phyloP scores from a whole-genome alignment of 345 rosid species.

The Fremontodendron californicum region DNA sequence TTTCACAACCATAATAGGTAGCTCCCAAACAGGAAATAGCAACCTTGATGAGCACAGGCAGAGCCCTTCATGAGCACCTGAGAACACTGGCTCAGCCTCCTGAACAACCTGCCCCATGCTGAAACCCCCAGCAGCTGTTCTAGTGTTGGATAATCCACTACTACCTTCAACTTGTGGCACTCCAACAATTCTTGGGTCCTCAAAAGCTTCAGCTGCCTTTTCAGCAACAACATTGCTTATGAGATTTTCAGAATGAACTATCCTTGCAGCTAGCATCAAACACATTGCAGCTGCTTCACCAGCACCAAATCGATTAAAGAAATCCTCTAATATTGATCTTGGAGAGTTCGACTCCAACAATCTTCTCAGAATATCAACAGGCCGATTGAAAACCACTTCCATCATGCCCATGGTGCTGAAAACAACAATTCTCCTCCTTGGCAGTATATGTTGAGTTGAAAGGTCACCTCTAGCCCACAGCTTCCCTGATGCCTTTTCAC shows the following conservation, averaged over 20 bases:
- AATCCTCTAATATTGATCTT: slow-evolving; percentile 80
- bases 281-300: slow-evolving; percentile 99
- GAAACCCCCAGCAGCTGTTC: slow-evolving; percentile 86
- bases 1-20: slow-evolving; percentile 69
- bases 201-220: slow-evolving; percentile 94
- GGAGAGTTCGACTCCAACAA: slow-evolving; percentile 82
- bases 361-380: slow-evolving; percentile 87
- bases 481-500: slow-evolving; percentile 75
- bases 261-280: slow-evolving; percentile 86
- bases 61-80: slow-evolving; percentile 93
- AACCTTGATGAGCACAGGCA: slow-evolving; percentile 90
- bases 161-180: slow-evolving; percentile 91
- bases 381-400: slow-evolving; percentile 95
- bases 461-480: slow-evolving; percentile 98
- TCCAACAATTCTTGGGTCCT: slow-evolving; percentile 95
- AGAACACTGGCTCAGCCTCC: slow-evolving; percentile 91
- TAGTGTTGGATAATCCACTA: slow-evolving; percentile 68
- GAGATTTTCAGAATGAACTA: slow-evolving; percentile 74
- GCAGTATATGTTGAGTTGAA: slow-evolving; percentile 83
- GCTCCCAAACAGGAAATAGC: slow-evolving; percentile 93
- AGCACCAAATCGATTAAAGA: slow-evolving; percentile 92
- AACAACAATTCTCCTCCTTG: slow-evolving; percentile 75
- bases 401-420: slow-evolving; percentile 98
- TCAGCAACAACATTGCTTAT: slow-evolving; percentile 71
- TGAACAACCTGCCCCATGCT: slow-evolving; percentile 99